A percentile compares a stretch with the other conserved stretches of the same genome.
Evolutionary conservation across 169 alveolate species (phyloP).

Genomic region (Cryptosporidium felis): DNA sequence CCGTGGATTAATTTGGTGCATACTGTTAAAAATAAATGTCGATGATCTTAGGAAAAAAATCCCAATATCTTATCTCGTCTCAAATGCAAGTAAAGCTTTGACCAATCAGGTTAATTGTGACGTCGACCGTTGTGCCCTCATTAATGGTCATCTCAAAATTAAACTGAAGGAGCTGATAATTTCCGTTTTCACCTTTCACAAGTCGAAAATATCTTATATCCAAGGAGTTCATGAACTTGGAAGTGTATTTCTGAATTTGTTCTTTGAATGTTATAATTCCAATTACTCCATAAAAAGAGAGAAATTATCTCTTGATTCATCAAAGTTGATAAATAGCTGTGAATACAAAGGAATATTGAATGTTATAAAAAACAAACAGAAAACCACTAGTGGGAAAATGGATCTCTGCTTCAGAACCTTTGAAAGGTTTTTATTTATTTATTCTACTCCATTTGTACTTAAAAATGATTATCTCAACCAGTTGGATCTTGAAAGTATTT

Average conservation of each 20-base stretch:
- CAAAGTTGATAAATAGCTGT: background rate
- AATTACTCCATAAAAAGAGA: background rate
- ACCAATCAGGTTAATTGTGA: constrained; percentile 51
- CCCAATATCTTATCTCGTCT: background rate
- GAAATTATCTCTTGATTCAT: background rate
- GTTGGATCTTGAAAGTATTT: background rate
- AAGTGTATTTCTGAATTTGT: constrained; percentile 14
- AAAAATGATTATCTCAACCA: background rate
- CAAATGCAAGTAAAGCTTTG: constrained; percentile 24
- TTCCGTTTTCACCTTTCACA: constrained; percentile 19
- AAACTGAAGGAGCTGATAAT: constrained; percentile 9
- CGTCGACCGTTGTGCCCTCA: constrained; percentile 21
- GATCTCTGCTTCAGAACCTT: constrained; percentile 39
- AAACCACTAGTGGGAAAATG: constrained; percentile 10
- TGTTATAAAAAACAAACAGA: background rate
- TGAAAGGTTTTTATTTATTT: constrained; percentile 24
- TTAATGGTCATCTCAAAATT: background rate
- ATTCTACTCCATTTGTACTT: constrained; percentile 10
- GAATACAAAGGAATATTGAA: background rate
- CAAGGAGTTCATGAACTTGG: constrained; percentile 67
- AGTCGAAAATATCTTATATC: constrained; percentile 11
- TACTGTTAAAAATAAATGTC: background rate
- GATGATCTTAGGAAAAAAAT: constrained; percentile 5
- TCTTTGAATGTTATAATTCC: background rate
- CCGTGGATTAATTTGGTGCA: constrained; percentile 37